Evolutionary conservation across 805 yeast species (phyloP).

Genomic region (Candida saitoana): DNA sequence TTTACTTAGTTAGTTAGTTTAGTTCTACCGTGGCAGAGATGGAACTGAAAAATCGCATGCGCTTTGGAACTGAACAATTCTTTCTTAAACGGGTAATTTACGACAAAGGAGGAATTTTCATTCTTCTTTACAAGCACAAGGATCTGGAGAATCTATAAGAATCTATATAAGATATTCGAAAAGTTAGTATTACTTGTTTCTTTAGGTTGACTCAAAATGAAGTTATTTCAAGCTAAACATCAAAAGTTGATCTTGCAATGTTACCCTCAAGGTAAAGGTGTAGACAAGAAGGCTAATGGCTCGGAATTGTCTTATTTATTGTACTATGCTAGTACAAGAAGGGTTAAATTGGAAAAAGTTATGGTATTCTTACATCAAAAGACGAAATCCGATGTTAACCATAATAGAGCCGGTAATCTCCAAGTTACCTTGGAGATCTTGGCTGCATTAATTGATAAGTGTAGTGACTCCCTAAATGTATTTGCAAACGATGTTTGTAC

Average conservation of each 20-base stretch:
- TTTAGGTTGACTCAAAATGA: conserved; percentile 15
- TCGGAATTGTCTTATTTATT: conserved; percentile 85
- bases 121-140: no score
- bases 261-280: conserved; percentile 83
- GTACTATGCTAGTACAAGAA: conserved; percentile 85
- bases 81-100: background rate
- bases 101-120: background rate
- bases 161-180: no score
- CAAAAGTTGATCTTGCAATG: conserved; percentile 87
- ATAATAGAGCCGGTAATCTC: conserved; percentile 70
- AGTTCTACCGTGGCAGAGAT: background rate
- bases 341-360: conserved; percentile 86
- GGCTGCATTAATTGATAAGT: conserved; percentile 63
- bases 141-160: no score
- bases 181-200: no score
- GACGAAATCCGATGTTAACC: conserved; percentile 56
- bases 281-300: conserved; percentile 87
- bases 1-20: no score
- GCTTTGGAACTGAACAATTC: background rate
- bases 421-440: conserved; percentile 76
- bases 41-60: background rate
- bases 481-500: conserved; percentile 67
- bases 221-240: conserved; percentile 69
- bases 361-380: conserved; percentile 62
- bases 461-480: conserved; percentile 79